Base-by-base conservation (phyloP, 2,329 filamentous ascomycete genomes). In the Xylaria sp. region DNA sequence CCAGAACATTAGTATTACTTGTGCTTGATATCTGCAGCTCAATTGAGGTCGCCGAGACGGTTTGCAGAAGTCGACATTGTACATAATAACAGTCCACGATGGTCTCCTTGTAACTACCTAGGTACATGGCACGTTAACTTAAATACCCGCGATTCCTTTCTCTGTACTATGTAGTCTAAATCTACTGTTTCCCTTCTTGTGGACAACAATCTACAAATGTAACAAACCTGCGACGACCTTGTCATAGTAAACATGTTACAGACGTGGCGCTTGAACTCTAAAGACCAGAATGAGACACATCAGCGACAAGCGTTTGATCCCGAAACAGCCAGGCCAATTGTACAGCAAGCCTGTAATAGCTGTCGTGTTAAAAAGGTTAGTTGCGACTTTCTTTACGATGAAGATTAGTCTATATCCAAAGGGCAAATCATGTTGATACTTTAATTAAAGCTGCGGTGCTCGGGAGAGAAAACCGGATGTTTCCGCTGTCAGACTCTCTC, bases 181-280 rank as follows among this genome's bases (percentile, higher is more conserved):
- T 23, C 3, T 32, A 23, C 8, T 6, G 13, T 21, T 8, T 21
- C 9, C 27, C 5, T 21, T 29, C 21, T 58, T 29, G 10, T 58
- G 3, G 13, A 40, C 37, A 5, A 10, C 16, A n/a, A 29, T 13
- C 23, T 29, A 44, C 25, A 58, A 29, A 42, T 0, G 27, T 27
- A 55, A 21, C 5, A 58, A 44, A n/a, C 16, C 8, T 58, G n/a
- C 12, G 23, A 16, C 13, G 16, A 32, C 53, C 12, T 29, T 29
- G n/a, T 29, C 48, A 48, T 16, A 3, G 16, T 12, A 62, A 23
- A 62, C 16, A 69, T 69, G 67, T 40, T 69, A 40, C 63, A 65
- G 37, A 69, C 67, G 10, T 69, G 67, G 67, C 61, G 66, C 18
- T n/a, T 69, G 12, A 69, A 69, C 37, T 63, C 63, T 5, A 69